Base-by-base conservation (phyloP, 208 protist species). In the Crithidia acanthocephali region DNA sequence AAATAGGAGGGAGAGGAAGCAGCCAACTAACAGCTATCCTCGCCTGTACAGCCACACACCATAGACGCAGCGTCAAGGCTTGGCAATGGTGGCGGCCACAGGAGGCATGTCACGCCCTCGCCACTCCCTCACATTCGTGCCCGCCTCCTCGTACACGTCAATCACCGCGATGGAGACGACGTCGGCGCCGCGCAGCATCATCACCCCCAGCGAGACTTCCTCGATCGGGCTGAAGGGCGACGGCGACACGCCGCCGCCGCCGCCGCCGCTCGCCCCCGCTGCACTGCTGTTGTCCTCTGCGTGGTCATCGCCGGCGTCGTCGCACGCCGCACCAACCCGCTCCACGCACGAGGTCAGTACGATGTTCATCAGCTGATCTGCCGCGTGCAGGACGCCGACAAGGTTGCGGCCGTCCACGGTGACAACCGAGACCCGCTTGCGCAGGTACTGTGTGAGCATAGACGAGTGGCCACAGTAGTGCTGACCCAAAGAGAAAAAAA, bases 291-390 rank as follows among this genome's bases (percentile, higher is more conserved):
- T 51, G 30, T 75, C 65, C 18, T 80, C 35, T 61, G 11, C 50
- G 10, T 45, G 66, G n/a, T 30, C 56, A 18, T 56, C 52, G 51
- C 84, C 73, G 10, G 40, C 60, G 23, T 60, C 52, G 51, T 86
- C 77, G 62, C 84, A 71, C 48, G 77, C 68, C n/a, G 74, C 85
- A 18, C 80, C 78, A 13, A 83, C 50, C 32, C 88, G 88, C 76
- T 96, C 86, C 7, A 85, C 74, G 51, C 86, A 90, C 23, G 80
- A 82, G 6, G 79, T 83, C 58, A 96, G 76, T 0, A 96, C 86
- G 25, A 96, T 20, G 67, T 96, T 96, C 13, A 94, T 56, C 32
- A 96, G 79, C 75, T 96, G 91, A 69, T 96, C 91, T 1, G 86
- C 86, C 18, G 83, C 69, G 59, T 94, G 87, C 50, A 96, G 80